Base-by-base conservation (phyloP, 768 basidiomycete species). In the Hydnum rufescens region DNA sequence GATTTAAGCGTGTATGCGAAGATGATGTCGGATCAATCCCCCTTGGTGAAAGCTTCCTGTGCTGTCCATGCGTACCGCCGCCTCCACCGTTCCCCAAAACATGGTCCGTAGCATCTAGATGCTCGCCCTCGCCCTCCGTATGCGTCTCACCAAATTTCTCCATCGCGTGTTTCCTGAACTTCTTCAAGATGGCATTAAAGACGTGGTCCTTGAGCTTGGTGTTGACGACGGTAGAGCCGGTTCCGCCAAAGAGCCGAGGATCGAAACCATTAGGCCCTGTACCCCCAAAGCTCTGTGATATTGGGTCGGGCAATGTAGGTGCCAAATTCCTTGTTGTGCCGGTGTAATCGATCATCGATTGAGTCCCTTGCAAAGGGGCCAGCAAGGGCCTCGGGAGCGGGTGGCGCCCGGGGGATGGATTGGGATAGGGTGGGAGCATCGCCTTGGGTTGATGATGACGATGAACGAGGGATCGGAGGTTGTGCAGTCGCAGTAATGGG, bases 131-230 rank as follows among this genome's bases (percentile, higher is more conserved):
- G 57, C 78, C 77, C 52, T 76, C 77, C 4, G 68, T 71, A 58
- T 65, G 67, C 25, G 66, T 61, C 64, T 29, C 68, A 64, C 23
- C 68, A 34, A 22, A 63, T 60, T 16, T 28, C 44, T 13, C 8
- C 44, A 8, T 25, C 25, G 13, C 13, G 26, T 28, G 44, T 26
- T 28, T 47, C 34, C 74, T 72, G 54, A 88, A 75, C 54, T 84
- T 72, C 47, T 79, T 77, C 56, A 96, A 68, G 30, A 97, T 78
- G 18, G 85, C 83, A 55, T 77, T 83, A 62, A 99, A 93, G 44
- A 99, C 88, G 59, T 93, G 89, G 61, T 97, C 90, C 65, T 90
- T 92, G 54, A 99, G 69, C 63, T 77, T 85, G 34, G 83, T 88
- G 64, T 99, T 97, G 55, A 96, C 90, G 51, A 80, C 74, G 3